These are phyloP conservation scores for Acanthochlamys bracteata DNA, from an alignment of 106 monocot species.

Conservation along the genomic window DNA sequence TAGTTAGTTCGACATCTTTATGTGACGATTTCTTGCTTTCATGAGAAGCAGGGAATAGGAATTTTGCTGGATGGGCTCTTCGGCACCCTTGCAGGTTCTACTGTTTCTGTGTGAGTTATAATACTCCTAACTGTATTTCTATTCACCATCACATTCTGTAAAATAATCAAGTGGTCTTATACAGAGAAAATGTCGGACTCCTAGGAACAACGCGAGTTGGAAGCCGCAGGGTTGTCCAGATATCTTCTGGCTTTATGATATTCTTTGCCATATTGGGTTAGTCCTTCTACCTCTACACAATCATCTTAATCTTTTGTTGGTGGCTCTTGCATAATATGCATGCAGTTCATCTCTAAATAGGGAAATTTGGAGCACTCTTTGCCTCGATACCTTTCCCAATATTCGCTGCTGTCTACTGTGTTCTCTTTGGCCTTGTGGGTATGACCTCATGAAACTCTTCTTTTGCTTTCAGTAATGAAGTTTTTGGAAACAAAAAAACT, in stretches of 20 bases:
- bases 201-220: conserved; percentile 83
- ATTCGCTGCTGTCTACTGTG: conserved; percentile 85
- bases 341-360: conserved; percentile 20
- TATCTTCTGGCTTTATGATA: conserved; percentile 97
- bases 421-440: conserved; percentile 92
- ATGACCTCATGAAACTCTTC: conserved; percentile 10
- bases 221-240: conserved; percentile 82
- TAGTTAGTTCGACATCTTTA: not conserved
- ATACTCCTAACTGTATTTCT: not conserved
- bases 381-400: conserved; percentile 94
- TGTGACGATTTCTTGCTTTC: not conserved
- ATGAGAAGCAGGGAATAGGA: conserved; percentile 31
- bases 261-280: conserved; percentile 92
- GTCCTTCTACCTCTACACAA: not conserved
- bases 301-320: not conserved
- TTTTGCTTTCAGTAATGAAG: not conserved
- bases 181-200: conserved; percentile 90
- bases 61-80: conserved; percentile 69
- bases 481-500: not conserved
- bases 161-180: too few relatives aligned
- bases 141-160: not conserved
- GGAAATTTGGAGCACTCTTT: conserved; percentile 95
- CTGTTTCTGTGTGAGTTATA: conserved; percentile 68
- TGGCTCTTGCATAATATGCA: not conserved
- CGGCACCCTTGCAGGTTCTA: conserved; percentile 66